Evolutionary conservation across 1,139 yeast genomes (phyloP).

Genomic region (Kodamaea alishanica): DNA sequence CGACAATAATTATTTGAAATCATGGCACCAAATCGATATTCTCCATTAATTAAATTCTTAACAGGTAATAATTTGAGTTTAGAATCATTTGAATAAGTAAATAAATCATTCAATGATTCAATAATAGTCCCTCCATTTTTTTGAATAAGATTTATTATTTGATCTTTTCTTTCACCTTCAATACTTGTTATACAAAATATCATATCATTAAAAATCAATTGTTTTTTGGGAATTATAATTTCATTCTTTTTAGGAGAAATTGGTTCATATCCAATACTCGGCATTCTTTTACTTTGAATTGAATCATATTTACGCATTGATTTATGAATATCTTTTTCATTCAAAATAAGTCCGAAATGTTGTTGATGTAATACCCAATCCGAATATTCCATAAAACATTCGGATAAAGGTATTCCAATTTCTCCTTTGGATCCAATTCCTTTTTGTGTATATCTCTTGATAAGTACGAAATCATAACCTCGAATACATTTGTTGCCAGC

Average conservation of each 20-base stretch:
- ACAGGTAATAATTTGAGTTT: conserved; percentile 7
- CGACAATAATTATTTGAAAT: conserved; percentile 56
- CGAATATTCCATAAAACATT: conserved; percentile 33
- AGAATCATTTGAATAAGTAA: conserved; percentile 17
- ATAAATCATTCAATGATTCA: conserved; percentile 38
- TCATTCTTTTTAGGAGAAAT: background rate
- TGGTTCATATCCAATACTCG: background rate
- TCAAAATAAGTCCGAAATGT: conserved; percentile 11
- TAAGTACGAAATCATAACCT: conserved; percentile 51
- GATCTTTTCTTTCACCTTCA: conserved; percentile 32
- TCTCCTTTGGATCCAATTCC: conserved; percentile 11
- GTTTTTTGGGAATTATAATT: background rate
- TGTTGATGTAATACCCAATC: conserved; percentile 45
- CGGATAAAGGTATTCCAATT: conserved; percentile 15
- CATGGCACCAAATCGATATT: conserved; percentile 57
- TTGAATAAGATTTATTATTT: conserved; percentile 34
- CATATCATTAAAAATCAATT: conserved; percentile 19
- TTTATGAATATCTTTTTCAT: conserved; percentile 8
- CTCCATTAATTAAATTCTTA: conserved; percentile 1
- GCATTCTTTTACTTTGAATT: conserved; percentile 9
- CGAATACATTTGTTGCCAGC: conserved; percentile 47
- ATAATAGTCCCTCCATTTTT: conserved; percentile 53
- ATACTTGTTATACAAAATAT: conserved; percentile 39
- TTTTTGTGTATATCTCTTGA: conserved; percentile 22
- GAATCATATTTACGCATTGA: conserved; percentile 4